Evolutionary conservation across 129 eudicot species (phyloP), one percentile per base, ranked within the genome.

Genomic region (Silybum marianum): DNA sequence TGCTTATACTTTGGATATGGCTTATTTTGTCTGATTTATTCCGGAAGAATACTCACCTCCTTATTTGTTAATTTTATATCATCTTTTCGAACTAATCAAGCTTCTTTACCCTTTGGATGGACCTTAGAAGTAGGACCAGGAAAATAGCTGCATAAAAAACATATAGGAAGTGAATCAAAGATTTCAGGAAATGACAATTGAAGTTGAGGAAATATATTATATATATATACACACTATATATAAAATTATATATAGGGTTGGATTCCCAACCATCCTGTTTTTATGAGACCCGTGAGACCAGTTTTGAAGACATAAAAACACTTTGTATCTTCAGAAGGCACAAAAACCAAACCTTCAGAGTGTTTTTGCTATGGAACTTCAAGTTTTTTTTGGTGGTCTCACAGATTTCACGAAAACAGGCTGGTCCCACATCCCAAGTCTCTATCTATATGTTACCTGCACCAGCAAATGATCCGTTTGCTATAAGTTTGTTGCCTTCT

Each of bases 51-150:
- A 22, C 10, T 58, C 66, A n/a, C 66, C 66, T 58, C 66, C 22
- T 16, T 58, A 58, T 58, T 9, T 58, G 66, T n/a, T 58, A 58
- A 58, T 25, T 69, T 12, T 42, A 80, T 44, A 87, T 87, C 83
- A 84, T 87, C 14, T 90, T 93, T 84, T 89, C 90, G 72, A 92
- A 86, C 62, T 88, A 87, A 75, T 88, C 93, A 72, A 90, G 91
- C 82, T 39, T 90, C 44, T 85, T 86, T 87, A 90, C 88, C 82
- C 93, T 89, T 69, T 90, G 92, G 93, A 89, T 85, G 13, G 98
- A 93, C 87, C 89, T 85, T 42, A 86, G 42, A 5, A 88, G 54
- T 54, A 90, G 85, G 24, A 78, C 48, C 78, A 89, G 81, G 86
- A 88, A 83, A 81, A 90, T 75, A 84, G 89, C 95, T 90, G 90